Conservation (phyloP, 2,329 filamentous ascomycete species). For the Claviceps spartinae region DNA sequence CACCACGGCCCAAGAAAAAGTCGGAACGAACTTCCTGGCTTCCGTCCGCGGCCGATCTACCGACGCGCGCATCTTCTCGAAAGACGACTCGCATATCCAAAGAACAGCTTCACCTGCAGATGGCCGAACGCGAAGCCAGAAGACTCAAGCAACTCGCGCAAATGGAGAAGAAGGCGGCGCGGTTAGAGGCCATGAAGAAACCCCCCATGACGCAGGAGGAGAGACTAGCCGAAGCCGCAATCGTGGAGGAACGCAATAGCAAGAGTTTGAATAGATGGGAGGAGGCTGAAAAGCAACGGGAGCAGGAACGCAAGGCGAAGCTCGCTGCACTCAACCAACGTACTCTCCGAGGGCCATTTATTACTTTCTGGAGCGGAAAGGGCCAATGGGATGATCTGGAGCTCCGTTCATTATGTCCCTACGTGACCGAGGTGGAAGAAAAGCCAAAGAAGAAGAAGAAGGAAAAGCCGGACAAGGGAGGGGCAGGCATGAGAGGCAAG, state of each 20-base stretch:
- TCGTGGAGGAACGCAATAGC: conserved; percentile 73
- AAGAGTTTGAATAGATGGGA: conserved; percentile 92
- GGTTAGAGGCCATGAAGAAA: conserved; percentile 60
- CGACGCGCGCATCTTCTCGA: conserved; percentile 44
- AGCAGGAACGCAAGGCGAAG: conserved; percentile 69
- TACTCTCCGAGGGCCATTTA: conserved; percentile 74
- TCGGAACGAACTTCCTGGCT: conserved; percentile 47
- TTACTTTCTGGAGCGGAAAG: conserved; percentile 88
- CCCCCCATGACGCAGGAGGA: conserved; percentile 79
- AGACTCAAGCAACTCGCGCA: conserved; percentile 55
- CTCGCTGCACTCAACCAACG: conserved; percentile 80
- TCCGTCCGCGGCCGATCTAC: conserved; percentile 38
- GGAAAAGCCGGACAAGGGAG: conserved; percentile 23
- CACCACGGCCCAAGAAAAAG: conserved; percentile 43
- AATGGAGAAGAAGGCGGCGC: conserved; percentile 56
- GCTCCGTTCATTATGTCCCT: conserved; percentile 55
- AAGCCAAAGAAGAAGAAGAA: conserved; percentile 49
- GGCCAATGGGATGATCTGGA: conserved; percentile 68
- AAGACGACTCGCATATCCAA: conserved; percentile 46
- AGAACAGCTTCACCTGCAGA: conserved; percentile 52
- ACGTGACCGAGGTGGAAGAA: conserved; percentile 48
- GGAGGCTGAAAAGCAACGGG: conserved; percentile 75
- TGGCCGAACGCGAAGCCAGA: conserved; percentile 58
- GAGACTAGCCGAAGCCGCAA: conserved; percentile 65
- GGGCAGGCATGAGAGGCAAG: conserved; percentile 15